Evolutionary conservation across 2,329 filamentous ascomycete species (phyloP).

Genomic region (Colletotrichum sp.): DNA sequence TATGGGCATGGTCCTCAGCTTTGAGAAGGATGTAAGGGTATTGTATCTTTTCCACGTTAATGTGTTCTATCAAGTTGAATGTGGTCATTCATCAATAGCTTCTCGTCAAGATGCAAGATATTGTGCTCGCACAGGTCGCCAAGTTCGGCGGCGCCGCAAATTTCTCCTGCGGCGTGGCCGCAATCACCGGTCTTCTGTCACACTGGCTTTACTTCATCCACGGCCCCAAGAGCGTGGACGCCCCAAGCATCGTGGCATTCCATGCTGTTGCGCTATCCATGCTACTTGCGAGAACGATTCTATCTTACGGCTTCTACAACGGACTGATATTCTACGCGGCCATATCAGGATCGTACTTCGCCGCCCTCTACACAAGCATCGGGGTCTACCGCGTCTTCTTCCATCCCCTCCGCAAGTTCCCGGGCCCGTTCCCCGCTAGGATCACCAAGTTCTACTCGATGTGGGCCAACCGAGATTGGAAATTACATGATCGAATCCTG

Average conservation of each 20-base stretch:
- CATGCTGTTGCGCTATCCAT: background rate
- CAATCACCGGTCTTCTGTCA: conserved; percentile 5
- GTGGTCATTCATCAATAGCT: background rate
- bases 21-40: fast-evolving
- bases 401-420: conserved; percentile 21
- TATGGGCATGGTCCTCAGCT: background rate
- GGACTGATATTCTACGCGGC: background rate
- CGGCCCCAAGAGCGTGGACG: background rate
- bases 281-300: background rate
- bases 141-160: background rate
- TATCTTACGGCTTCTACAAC: background rate
- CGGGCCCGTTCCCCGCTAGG: conserved; percentile 18
- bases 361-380: conserved; percentile 29
- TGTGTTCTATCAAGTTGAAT: background rate
- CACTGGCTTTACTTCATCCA: conserved; percentile 17
- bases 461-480: background rate
- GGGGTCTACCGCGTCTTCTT: conserved; percentile 24
- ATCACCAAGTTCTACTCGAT: conserved; percentile 20
- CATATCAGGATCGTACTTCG: conserved; percentile 8
- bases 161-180: background rate
- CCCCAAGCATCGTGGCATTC: background rate
- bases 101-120: background rate
- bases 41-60: background rate
- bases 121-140: background rate
- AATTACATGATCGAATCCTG: background rate